Evolutionary conservation across 306 rosid genomes (phyloP).

Genomic region (Castanea sativa): DNA sequence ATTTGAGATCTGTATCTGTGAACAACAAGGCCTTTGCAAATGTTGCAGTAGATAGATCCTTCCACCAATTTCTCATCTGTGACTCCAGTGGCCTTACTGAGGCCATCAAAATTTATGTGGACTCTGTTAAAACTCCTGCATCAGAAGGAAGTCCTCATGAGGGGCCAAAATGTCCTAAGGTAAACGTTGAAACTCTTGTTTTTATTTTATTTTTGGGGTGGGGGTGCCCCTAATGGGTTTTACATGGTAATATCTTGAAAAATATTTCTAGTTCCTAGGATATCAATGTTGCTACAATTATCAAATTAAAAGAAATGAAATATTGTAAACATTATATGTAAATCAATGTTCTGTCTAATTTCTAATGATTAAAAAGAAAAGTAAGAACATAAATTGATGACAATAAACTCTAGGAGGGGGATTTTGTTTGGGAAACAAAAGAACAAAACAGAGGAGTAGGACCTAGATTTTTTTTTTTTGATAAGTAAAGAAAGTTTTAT

Average conservation of each 20-base stretch:
- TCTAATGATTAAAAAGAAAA: not conserved
- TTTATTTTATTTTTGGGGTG: not conserved
- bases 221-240: too few species aligned
- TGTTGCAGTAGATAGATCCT: constrained; percentile 62
- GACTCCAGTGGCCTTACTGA: constrained; percentile 59
- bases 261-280: not conserved
- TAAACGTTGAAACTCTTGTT: constrained; percentile 20
- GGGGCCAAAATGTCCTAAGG: constrained; percentile 86
- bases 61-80: constrained; percentile 62
- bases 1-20: constrained; percentile 79
- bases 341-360: not conserved
- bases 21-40: constrained; percentile 84
- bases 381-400: too few species aligned
- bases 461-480: too few species aligned
- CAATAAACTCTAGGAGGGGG: too few species aligned
- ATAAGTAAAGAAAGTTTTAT: too few species aligned
- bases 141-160: constrained; percentile 26
- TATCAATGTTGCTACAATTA: not conserved
- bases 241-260: not conserved
- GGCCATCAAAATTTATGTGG: constrained; percentile 55
- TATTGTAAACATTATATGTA: not conserved
- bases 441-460: too few species aligned
- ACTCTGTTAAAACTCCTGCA: constrained; percentile 34
- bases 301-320: not conserved
- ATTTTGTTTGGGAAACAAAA: too few species aligned